Base-by-base conservation (phyloP, 768 basidiomycete genomes). In the Suillus cothurnatus region DNA sequence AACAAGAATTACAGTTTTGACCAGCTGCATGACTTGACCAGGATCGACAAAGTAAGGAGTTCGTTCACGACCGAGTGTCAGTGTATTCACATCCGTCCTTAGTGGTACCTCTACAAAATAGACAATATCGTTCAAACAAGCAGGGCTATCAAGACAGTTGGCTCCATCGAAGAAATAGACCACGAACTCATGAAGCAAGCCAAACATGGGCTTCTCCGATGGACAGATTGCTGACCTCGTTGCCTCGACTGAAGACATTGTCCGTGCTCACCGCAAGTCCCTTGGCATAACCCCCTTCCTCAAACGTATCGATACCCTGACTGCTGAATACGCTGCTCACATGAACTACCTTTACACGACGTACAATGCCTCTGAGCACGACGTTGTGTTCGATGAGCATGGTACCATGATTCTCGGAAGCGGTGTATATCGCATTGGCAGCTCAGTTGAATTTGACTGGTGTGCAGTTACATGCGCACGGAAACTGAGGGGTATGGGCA, bases 271-370 rank as follows among this genome's bases (percentile, higher is more conserved):
- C 75, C 89, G 97, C 69, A 99, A 99, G 81, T 85, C 88, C 4
- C 82, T 93, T 69, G 88, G 90, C 50, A 88, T 99, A 72, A 97
- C 91, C 6, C 97, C 97, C 43, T 99, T 95, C 78, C 97, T 99
- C 76, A 99, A 99, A 80, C 93, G 96, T 69, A 99, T 99, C 78
- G 97, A 99, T 78, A 99, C 97, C 15, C 87, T 99, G 65, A 97
- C 97, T 34, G 97, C 97, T 66, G 97, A 99, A 78, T 99, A 92
- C 81, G 97, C 97, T 31, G 97, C 97, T 1, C 91, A 96, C 78
- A 99, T 97, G 69, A 99, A 99, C 82, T 99, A 99, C 80, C 91
- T 99, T 64, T 99, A 99, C 81, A 99, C 97, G 23, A 99, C 97
- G 23, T 99, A 99, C 84, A 98, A 99, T 72, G 97, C 95, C 3